Evolutionary conservation across 2,329 filamentous ascomycete species (phyloP), one percentile per base, ranked within the genome.

Genomic region (Penicillium capsulatum): DNA sequence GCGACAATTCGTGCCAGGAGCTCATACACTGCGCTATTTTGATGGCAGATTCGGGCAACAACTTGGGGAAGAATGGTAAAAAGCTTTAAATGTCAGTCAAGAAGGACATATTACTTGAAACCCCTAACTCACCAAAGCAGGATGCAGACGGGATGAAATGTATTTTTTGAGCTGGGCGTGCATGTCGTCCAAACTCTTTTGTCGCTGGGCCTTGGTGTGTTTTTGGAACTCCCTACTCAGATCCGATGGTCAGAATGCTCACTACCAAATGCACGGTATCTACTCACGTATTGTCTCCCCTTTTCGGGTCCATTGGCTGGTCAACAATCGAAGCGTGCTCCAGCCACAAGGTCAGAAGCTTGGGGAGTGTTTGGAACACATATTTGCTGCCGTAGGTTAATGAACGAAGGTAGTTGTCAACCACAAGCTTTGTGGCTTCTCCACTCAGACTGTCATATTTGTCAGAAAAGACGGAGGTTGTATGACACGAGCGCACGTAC

Each of bases 31-130:
- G 81, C 78, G 3, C 65, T 65, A 60, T 95, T 86, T 1, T 84
- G 81, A 66, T 98, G 92, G 31, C 86, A 86, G 55, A 99, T 96
- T 20, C 92, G 83, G n/a, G 91, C 92, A 40, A 98, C 86, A 46
- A 98, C 84, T 65, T 98, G 92, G 4, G 92, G 86, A 29, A 99
- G 73, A 4, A 91, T 80, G 1, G 74, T 76, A 51, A 74, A 75
- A 17, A 74, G 64, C 59, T 73, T 43, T 31, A 53, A 17, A 30
- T 36, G 45, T 61, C 42, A 61, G 53, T 40, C 14, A 32, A 17
- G 27, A 19, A 26, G 11, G 17, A 10, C 10, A 13, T 20, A 11
- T 13, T 8, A 7, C 2, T 8, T 17, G n/a, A 20, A n/a, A 19
- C 11, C 34, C 10, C 40, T 31, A 4, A 40, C 58, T 48, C 51